These are phyloP conservation scores for Glomus cerebriforme DNA, from an alignment of 192 early-diverging fungal genomes.

Conservation along the genomic window DNA sequence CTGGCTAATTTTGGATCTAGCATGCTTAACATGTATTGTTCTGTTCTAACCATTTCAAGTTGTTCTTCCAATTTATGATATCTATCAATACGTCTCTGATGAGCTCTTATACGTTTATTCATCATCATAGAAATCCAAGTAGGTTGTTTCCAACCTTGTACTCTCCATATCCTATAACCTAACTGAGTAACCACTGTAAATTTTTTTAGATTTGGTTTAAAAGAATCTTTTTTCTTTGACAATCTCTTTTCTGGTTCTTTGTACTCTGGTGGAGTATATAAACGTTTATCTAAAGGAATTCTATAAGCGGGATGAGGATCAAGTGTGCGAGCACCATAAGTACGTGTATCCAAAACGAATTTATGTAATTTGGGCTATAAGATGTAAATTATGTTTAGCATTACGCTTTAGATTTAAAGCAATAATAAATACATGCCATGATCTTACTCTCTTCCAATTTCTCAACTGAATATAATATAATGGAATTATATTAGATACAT, in stretches of 20 bases:
- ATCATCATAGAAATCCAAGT: conserved; percentile 52
- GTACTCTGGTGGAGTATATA: conserved; percentile 36
- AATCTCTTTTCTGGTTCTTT: not conserved
- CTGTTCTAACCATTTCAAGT: conserved; percentile 38
- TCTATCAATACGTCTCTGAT: conserved; percentile 39
- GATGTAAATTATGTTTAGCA: not conserved
- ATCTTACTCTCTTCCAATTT: conserved; percentile 5
- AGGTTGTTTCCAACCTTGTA: conserved; percentile 48
- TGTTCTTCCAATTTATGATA: conserved; percentile 39
- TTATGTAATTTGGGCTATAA: conserved; percentile 31
- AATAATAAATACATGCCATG: not conserved
- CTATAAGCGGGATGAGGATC: conserved; percentile 34
- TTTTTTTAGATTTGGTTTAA: conserved; percentile 29
- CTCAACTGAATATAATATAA: not conserved
- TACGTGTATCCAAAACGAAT: conserved; percentile 39
- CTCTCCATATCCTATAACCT: conserved; percentile 43
- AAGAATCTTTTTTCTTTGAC: conserved; percentile 31
- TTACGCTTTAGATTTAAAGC: not conserved
- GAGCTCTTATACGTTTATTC: conserved; percentile 41
- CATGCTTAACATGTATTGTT: conserved; percentile 36
- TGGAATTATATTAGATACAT: not conserved
- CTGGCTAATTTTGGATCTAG: conserved; percentile 30
- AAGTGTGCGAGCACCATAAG: conserved; percentile 25
- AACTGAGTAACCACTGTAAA: conserved; percentile 37
- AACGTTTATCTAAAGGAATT: conserved; percentile 35